These are phyloP conservation scores for Plectosphaerella sp. DNA, from an alignment of 2,329 filamentous ascomycete genomes.

Conservation along the genomic window DNA sequence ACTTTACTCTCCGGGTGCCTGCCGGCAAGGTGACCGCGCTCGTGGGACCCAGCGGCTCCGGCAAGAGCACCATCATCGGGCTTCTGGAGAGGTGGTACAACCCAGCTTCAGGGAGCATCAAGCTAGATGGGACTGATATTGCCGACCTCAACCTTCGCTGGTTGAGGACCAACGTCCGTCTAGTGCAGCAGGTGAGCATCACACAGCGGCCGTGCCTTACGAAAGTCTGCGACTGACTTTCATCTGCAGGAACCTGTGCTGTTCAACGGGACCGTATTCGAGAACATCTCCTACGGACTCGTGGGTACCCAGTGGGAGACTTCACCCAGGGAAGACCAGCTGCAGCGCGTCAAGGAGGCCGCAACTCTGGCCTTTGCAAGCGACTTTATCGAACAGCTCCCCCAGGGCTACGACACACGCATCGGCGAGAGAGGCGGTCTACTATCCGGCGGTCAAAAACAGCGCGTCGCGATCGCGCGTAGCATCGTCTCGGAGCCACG, in stretches of 20 bases:
- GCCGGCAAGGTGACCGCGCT: slow-evolving; percentile 64
- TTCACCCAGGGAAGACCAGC: slow-evolving; percentile 33
- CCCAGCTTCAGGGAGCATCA: slow-evolving; percentile 16
- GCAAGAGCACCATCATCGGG: slow-evolving; percentile 65
- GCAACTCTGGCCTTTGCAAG: slow-evolving; percentile 47
- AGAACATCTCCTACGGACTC: not conserved
- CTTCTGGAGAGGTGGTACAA: slow-evolving; percentile 62
- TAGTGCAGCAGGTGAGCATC: slow-evolving; percentile 18
- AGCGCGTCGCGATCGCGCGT: slow-evolving; percentile 63
- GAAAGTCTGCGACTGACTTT: not conserved
- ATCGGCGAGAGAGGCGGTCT: slow-evolving; percentile 64
- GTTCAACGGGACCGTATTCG: not conserved
- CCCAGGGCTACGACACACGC: slow-evolving; percentile 53
- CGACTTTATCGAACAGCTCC: slow-evolving; percentile 47
- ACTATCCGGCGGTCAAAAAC: slow-evolving; percentile 63
- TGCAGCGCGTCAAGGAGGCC: slow-evolving; percentile 38
- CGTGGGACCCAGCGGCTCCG: slow-evolving; percentile 65
- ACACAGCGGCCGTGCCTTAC: not conserved
- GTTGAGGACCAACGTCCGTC: slow-evolving; percentile 22
- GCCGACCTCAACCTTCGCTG: slow-evolving; percentile 20
- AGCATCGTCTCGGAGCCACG: slow-evolving; percentile 60
- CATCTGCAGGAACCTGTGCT: not conserved
- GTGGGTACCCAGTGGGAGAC: slow-evolving; percentile 1
- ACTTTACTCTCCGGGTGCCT: slow-evolving; percentile 54
- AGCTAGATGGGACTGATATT: slow-evolving; percentile 20